A percentile compares a stretch with the other conserved stretches of the same genome.
Conservation (phyloP, 2,329 filamentous ascomycete species). For the Leptoxyphium fumago region DNA sequence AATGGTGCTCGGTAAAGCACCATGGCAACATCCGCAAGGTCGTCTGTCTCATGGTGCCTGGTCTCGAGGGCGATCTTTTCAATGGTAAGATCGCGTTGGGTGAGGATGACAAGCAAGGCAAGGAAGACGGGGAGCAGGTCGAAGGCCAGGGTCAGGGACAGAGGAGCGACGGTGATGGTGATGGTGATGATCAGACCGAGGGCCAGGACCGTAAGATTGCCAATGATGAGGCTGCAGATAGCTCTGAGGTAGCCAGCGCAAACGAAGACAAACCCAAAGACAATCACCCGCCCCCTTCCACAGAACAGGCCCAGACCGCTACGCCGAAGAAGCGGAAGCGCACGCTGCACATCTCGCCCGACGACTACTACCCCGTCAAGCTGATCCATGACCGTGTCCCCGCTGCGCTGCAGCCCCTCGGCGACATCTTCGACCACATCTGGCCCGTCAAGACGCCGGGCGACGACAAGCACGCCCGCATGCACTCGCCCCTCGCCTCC, state of each 20-base stretch:
- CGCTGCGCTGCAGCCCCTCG: conserved; percentile 42
- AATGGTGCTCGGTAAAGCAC: conserved; percentile 47
- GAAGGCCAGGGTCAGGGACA: no score
- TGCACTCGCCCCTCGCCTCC: conserved; percentile 76
- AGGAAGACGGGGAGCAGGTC: neutral
- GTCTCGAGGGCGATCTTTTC: conserved; percentile 83
- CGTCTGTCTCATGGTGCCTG: conserved; percentile 82
- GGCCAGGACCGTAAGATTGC: neutral
- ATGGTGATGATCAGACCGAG: no score
- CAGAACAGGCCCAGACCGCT: neutral
- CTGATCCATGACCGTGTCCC: conserved; percentile 29
- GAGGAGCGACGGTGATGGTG: no score
- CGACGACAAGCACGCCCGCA: conserved; percentile 62
- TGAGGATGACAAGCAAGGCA: neutral
- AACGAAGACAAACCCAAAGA: neutral
- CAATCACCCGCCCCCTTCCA: neutral
- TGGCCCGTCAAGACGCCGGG: conserved; percentile 85
- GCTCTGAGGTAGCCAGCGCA: neutral
- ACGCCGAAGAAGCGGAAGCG: conserved; percentile 1
- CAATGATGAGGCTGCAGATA: neutral
- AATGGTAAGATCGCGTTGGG: conserved; percentile 36
- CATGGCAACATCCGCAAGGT: conserved; percentile 51
- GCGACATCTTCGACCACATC: conserved; percentile 70
- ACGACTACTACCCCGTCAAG: conserved; percentile 35
- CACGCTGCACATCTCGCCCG: conserved; percentile 25